Conservation (phyloP, 805 yeast genomes). For the Tetrapisispora pingtungensis region DNA sequence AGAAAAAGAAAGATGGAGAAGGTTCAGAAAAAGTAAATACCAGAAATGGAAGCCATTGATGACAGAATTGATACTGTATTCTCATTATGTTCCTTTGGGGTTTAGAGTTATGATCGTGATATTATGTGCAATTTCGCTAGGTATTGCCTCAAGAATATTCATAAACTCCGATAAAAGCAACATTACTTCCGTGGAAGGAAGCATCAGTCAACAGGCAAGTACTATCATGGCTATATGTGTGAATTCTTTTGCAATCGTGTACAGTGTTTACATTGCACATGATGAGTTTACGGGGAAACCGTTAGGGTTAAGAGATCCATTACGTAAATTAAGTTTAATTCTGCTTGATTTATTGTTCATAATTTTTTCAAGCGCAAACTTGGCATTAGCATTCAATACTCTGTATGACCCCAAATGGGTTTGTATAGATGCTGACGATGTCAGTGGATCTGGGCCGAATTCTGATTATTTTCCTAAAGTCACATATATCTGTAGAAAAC, state of each 20-base stretch:
- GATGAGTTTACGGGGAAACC: slow-evolving; percentile 94
- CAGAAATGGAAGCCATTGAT: slow-evolving; percentile 56
- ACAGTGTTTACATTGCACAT: slow-evolving; percentile 69
- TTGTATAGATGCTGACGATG: slow-evolving; percentile 30
- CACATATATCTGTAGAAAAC: slow-evolving; percentile 60
- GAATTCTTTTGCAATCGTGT: slow-evolving; percentile 66
- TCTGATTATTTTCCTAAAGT: slow-evolving; percentile 26
- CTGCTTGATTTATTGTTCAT: slow-evolving; percentile 79
- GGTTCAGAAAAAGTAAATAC: slow-evolving; percentile 40
- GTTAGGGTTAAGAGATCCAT: slow-evolving; percentile 76
- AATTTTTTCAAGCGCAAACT: slow-evolving; percentile 78
- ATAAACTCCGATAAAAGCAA: slow-evolving; percentile 25
- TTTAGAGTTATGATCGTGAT: slow-evolving; percentile 52
- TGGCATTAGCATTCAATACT: slow-evolving; percentile 78
- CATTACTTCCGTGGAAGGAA: slow-evolving; percentile 6
- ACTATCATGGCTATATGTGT: slow-evolving; percentile 89
- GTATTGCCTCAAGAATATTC: slow-evolving; percentile 55
- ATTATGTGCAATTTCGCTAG: slow-evolving; percentile 60
- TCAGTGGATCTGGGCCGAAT: slow-evolving; percentile 4
- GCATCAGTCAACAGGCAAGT: slow-evolving; percentile 67
- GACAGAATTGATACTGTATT: slow-evolving; percentile 50
- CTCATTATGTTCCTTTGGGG: slow-evolving; percentile 73
- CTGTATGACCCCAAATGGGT: slow-evolving; percentile 78
- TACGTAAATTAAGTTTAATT: slow-evolving; percentile 70
- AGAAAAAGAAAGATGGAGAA: slow-evolving; percentile 23